Evolutionary conservation across 2,329 filamentous ascomycete genomes (phyloP).

Genomic region (Ascochyta fabae): DNA sequence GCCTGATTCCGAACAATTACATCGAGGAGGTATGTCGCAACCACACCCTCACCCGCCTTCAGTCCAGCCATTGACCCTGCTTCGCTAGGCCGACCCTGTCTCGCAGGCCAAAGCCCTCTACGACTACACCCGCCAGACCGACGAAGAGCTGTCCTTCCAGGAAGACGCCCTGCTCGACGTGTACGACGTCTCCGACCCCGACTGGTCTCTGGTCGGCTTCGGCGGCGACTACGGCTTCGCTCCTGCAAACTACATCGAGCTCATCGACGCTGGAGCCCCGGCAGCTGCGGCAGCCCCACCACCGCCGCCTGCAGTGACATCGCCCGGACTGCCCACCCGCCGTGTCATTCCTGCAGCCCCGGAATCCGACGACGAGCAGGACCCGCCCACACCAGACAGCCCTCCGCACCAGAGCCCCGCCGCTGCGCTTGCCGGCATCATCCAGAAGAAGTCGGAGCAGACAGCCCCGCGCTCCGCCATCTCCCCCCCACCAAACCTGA

Average conservation of each 20-base stretch:
- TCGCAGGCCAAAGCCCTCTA: slow-evolving; percentile 89
- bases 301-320: slow-evolving; percentile 45
- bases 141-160: slow-evolving; percentile 94
- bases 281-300: slow-evolving; percentile 19
- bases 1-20: slow-evolving; percentile 93
- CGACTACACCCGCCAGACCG: slow-evolving; percentile 95
- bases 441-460: slow-evolving; percentile 56
- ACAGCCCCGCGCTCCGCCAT: slow-evolving; percentile 37
- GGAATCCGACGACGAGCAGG: slow-evolving; percentile 53
- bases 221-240: slow-evolving; percentile 91
- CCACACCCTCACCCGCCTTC: neutral
- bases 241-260: slow-evolving; percentile 93
- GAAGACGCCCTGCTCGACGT: slow-evolving; percentile 85
- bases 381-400: slow-evolving; percentile 54
- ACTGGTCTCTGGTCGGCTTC: slow-evolving; percentile 92
- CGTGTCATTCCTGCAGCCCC: slow-evolving; percentile 49
- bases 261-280: slow-evolving; percentile 58
- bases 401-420: slow-evolving; percentile 61
- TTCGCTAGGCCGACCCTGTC: slow-evolving; percentile 66
- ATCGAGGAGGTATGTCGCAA: slow-evolving; percentile 79
- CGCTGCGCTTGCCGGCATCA: slow-evolving; percentile 62
- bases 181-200: slow-evolving; percentile 88
- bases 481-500: slow-evolving; percentile 60
- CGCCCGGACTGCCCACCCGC: slow-evolving; percentile 52
- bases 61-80: slow-evolving; percentile 12